Evolutionary conservation across 257 asterid genomes (phyloP).

Genomic region (Solanum phureja): DNA sequence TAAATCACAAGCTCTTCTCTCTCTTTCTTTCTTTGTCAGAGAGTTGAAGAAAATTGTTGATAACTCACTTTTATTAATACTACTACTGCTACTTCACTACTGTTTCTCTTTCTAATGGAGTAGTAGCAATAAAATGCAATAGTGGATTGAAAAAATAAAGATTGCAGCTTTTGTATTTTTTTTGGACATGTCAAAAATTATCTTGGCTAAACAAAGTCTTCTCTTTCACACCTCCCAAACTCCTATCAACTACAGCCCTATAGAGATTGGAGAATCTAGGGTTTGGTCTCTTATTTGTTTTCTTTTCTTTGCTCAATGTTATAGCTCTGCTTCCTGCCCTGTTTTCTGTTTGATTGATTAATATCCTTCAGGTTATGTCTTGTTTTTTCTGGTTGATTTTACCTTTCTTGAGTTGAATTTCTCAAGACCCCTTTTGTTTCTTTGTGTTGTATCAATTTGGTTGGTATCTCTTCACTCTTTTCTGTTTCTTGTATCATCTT

Average conservation of each 20-base stretch:
- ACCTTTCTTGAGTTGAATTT: neutral
- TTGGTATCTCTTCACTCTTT: neutral
- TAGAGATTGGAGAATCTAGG: constrained; percentile 49
- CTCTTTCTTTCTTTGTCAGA: constrained; percentile 2
- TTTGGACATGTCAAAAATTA: constrained; percentile 17
- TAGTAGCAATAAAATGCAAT: constrained; percentile 1
- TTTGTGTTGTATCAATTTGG: neutral
- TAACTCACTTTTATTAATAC: neutral
- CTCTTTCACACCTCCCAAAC: constrained; percentile 71
- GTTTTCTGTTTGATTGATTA: neutral
- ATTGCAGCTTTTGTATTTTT: constrained; percentile 25
- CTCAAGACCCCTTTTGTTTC: neutral
- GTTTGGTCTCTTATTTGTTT: constrained; percentile 24
- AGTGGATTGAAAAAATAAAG: constrained; percentile 12
- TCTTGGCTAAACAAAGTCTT: constrained; percentile 36
- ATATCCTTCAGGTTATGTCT: constrained; percentile 8
- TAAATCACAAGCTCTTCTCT: neutral
- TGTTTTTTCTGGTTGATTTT: neutral
- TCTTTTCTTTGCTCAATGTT: neutral
- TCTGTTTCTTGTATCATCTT: neutral
- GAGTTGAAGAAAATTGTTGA: neutral
- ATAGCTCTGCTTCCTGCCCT: neutral
- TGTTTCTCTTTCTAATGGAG: neutral
- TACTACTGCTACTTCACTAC: neutral
- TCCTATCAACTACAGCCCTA: neutral